Conservation (phyloP, 106 monocot species). For the Acorus calamus region DNA sequence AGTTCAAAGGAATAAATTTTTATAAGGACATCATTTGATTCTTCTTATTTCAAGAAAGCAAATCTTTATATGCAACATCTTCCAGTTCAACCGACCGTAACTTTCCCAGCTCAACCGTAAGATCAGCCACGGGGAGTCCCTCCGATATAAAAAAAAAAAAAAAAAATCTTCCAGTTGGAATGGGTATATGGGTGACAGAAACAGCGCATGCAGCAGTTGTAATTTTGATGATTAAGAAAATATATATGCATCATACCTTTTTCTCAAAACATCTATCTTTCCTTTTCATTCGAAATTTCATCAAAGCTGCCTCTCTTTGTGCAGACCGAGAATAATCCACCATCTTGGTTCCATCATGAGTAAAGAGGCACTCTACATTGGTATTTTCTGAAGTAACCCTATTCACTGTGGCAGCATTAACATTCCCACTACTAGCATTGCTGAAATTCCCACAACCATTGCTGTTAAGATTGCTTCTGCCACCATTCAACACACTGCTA, state of each 20-base stretch:
- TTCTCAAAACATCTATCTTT: constrained; percentile 89
- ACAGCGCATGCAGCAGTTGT: no score
- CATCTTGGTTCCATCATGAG: constrained; percentile 2
- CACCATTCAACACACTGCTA: constrained; percentile 18
- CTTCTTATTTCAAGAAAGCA: no score
- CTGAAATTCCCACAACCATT: background rate
- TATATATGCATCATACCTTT: constrained; percentile 36
- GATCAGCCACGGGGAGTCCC: no score
- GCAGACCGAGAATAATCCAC: constrained; percentile 15
- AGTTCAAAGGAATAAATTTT: no score
- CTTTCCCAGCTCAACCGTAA: no score
- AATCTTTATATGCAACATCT: no score
- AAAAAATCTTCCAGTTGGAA: no score
- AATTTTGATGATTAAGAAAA: no score
- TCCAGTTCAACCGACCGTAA: no score
- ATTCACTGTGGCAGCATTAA: background rate
- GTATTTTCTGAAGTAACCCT: background rate
- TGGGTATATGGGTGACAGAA: no score
- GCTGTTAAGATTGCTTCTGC: constrained; percentile 9
- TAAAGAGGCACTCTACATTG: background rate
- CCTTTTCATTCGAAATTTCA: constrained; percentile 76
- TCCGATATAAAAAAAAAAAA: no score
- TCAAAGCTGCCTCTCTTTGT: constrained; percentile 63
- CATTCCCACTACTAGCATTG: background rate
- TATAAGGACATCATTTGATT: no score